Base-by-base conservation (phyloP, 2,329 filamentous ascomycete genomes). In the Fusarium paranaense region DNA sequence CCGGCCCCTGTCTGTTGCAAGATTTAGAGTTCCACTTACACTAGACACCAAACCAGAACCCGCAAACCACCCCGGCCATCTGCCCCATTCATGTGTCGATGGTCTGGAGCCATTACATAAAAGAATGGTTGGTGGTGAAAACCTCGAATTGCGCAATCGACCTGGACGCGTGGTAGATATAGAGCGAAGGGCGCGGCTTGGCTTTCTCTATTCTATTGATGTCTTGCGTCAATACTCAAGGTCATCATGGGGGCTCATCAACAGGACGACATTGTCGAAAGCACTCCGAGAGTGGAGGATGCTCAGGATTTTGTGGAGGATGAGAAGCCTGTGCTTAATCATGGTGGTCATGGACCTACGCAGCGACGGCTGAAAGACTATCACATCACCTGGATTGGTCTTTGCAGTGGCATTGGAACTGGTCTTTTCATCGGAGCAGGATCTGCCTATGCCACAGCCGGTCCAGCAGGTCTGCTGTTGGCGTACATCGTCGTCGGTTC, bases 361-460 rank as follows among this genome's bases (percentile, higher is more conserved):
- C 76, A 78, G 20, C 64, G 76, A 42, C 64, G 75, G 1, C 40
- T 78, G 33, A 76, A 77, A 6, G 67, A 66, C 2, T 78, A 78
- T 14, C 76, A 78, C 14, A 71, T 78, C 27, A 78, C 76, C 0
- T 78, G 76, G 74, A 78, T 78, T 8, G 74, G 76, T 25, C 72
- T 78, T 18, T 74, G 74, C 37, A 74, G 74, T 59, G 76, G 74
- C 9, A 78, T 78, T 0, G 76, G 76, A 22, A 78, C 76, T 0
- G 76, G 76, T 18, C 5, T 78, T 14, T 78, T 78, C 20, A 73
- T 78, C 6, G 76, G 76, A 33, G 70, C 74, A 2, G 76, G 76
- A n/a, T 73, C 76, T 6, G 76, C 76, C 0, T 77, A 77, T 60
- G 72, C 76, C 18, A 76, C 62, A 1, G 73, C 76, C 20, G 76